Evolutionary conservation across 2,329 filamentous ascomycete species (phyloP).

Genomic region (Meredithiella fracta): DNA sequence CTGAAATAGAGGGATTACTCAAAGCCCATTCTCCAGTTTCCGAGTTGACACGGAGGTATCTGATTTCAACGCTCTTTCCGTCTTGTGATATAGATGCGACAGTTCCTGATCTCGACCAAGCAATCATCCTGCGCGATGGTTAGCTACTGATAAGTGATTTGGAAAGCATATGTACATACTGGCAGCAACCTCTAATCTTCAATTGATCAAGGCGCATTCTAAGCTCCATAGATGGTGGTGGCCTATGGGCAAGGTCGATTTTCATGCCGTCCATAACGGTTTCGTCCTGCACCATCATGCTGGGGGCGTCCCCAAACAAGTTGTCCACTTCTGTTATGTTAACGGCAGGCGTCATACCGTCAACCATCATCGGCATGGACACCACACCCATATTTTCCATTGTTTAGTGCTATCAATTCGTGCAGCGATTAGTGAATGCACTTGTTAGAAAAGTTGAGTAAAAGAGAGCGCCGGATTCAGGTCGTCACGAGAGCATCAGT

Average conservation of each 20-base stretch:
- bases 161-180: conserved; percentile 37
- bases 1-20: conserved; percentile 50
- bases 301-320: conserved; percentile 51
- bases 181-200: conserved; percentile 58
- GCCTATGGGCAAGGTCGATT: conserved; percentile 32
- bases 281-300: conserved; percentile 8
- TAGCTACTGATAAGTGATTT: conserved; percentile 15
- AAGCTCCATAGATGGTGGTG: conserved; percentile 45
- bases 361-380: conserved; percentile 4
- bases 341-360: conserved; percentile 25
- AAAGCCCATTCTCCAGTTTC: conserved; percentile 60
- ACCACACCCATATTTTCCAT: conserved; percentile 13
- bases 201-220: conserved; percentile 62
- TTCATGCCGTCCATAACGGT: conserved; percentile 31
- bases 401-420: no score
- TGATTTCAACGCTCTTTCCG: conserved; percentile 53
- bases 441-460: background rate
- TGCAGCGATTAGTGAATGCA: background rate
- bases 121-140: conserved; percentile 43
- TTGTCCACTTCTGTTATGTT: conserved; percentile 51
- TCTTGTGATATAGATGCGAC: conserved; percentile 67
- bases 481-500: background rate
- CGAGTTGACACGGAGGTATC: conserved; percentile 52
- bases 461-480: background rate
- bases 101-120: conserved; percentile 77